Evolutionary conservation across 1,284 basidiomycete species (phyloP), one percentile per base, ranked within the genome.

Genomic region (Marasmius sp.): DNA sequence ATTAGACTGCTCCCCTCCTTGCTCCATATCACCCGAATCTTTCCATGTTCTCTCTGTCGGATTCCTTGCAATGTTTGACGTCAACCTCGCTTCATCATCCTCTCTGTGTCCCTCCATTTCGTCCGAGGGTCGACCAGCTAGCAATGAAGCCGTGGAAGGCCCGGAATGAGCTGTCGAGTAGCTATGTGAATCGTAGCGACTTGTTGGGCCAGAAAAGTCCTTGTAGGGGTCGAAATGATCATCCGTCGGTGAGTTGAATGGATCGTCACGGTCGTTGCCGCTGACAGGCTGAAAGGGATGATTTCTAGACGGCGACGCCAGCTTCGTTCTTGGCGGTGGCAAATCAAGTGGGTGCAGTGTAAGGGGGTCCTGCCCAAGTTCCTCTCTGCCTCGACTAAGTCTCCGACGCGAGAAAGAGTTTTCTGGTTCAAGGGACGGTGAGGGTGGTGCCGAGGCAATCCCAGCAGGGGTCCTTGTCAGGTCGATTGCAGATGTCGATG

Each of bases 401-500:
- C 87, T 77, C 59, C 85, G 75, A 61, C 85, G 79, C 52, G 85
- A 68, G 65, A 79, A 73, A 27, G 72, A 72, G 57, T 74, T 75
- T 65, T 81, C 79, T 33, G 83, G 76, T 36, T 75, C 74, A 51
- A 85, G 74, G n/a, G 83, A 75, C 33, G 86, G 84, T 12, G 86
- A 85, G 34, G 72, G 68, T 16, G 82, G 77, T 34, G 79, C 76
- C 43, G 77, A 77, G 52, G 72, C 74, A 49, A 83, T 71, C 41
- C 81, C 81, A 62, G 80, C 72, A 58, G 79, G 71, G 36, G 80
- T 78, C 37, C 79, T 74, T 58, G 80, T 75, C 50, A 87, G 70
- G 72, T 88, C 82, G 62, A 87, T 70, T 56, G 83, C 85, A n/a
- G 84, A 86, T 52, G 86, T 82, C 12, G 82, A 79, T 22, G 83